Percentiles rank a stretch among this genome's conserved stretches.
Evolutionary conservation across 768 basidiomycete genomes (phyloP).

Genomic region (Chalciporus chontae): DNA sequence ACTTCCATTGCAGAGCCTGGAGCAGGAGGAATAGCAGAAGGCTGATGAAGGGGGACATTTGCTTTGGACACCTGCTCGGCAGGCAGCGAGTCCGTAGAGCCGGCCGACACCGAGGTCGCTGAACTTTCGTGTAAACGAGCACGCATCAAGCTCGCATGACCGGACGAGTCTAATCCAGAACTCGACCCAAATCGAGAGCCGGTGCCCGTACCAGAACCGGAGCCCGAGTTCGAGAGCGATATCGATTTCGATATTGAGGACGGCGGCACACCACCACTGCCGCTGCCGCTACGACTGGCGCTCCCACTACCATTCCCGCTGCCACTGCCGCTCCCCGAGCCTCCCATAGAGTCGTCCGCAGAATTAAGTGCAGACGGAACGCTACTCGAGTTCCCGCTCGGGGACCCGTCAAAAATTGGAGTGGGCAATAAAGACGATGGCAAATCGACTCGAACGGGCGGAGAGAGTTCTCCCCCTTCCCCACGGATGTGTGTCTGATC

Average conservation of each 20-base stretch:
- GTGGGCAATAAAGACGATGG: slow-evolving; percentile 6
- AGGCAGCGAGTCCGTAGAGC: slow-evolving; percentile 18
- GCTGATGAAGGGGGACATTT: slow-evolving; percentile 4
- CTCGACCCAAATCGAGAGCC: slow-evolving; percentile 24
- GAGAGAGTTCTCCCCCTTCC: slow-evolving; percentile 5
- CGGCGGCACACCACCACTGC: slow-evolving; percentile 7
- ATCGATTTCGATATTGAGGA: slow-evolving; percentile 21
- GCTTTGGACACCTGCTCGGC: slow-evolving; percentile 4
- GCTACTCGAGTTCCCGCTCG: slow-evolving; percentile 22
- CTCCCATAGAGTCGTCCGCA: slow-evolving; percentile 19
- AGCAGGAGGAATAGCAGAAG: slow-evolving; percentile 4
- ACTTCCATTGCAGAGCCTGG: slow-evolving; percentile 25
- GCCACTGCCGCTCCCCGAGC: slow-evolving; percentile 3
- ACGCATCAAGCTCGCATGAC: slow-evolving; percentile 16
- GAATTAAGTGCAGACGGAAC: slow-evolving; percentile 22
- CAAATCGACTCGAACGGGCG: slow-evolving; percentile 1
- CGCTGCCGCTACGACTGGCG: slow-evolving; percentile 10
- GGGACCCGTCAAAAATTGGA: slow-evolving; percentile 21
- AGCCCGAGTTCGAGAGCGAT: slow-evolving; percentile 23
- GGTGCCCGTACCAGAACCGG: slow-evolving; percentile 18
- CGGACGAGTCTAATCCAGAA: neutral
- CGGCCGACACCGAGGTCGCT: slow-evolving; percentile 27
- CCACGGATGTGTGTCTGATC: slow-evolving; percentile 26
- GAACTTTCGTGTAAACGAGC: slow-evolving; percentile 26
- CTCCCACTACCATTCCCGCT: slow-evolving; percentile 16